Conservation (phyloP, 176 grass and related monocot genomes). For the Carex kokanica region DNA sequence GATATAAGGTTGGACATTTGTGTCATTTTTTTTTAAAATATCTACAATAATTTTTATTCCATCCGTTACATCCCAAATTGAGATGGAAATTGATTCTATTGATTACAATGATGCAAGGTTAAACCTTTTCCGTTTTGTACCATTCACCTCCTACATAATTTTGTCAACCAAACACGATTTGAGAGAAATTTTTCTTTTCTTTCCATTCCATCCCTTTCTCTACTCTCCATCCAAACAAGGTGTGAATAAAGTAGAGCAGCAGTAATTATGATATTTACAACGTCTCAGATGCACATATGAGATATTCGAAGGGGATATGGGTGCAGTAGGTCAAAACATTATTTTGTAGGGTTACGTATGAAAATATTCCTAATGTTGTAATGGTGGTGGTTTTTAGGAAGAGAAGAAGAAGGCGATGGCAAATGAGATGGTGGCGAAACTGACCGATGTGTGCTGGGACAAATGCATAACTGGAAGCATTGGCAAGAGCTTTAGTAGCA, state of each 20-base stretch:
- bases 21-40: too few species aligned
- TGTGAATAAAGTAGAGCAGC: background rate
- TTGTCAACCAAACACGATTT: too few species aligned
- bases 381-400: constrained; percentile 31
- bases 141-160: too few species aligned
- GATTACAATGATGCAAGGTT: too few species aligned
- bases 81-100: too few species aligned
- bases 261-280: background rate
- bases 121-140: too few species aligned
- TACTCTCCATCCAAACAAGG: too few species aligned
- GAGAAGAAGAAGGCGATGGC: constrained; percentile 60
- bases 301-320: background rate
- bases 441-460: constrained; percentile 77
- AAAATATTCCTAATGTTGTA: background rate
- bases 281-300: background rate
- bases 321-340: background rate
- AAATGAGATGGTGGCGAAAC: constrained; percentile 62
- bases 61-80: too few species aligned
- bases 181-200: too few species aligned
- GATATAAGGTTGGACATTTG: too few species aligned
- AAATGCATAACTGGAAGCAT: constrained; percentile 70
- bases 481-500: constrained; percentile 65
- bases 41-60: too few species aligned
- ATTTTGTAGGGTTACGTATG: background rate
- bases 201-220: too few species aligned